Evolutionary conservation across 2,329 filamentous ascomycete genomes (phyloP), one percentile per base, ranked within the genome.

Genomic region (Ploettnerulaceae sp.): DNA sequence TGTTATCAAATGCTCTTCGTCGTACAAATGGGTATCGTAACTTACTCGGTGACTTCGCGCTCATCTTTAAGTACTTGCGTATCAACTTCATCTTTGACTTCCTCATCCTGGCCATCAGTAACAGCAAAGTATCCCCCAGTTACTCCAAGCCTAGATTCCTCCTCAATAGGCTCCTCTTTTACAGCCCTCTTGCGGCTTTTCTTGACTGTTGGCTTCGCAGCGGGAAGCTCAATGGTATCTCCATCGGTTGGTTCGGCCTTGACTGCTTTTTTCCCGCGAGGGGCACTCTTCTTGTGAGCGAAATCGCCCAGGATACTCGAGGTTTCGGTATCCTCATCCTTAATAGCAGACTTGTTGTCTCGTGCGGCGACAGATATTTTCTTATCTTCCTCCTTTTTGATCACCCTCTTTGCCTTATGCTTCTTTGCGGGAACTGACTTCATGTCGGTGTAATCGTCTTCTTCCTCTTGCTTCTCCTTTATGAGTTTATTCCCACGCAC

Each of bases 321-420:
- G 34, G 20, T 39, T 8, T 38, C 35, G 8, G 22, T 34, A n/a
- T 54, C 46, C 18, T 52, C 51, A 29, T 57, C 54, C 6, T 58
- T 51, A 36, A 61, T 56, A 22, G 57, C 32, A 14, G 5, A 7
- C 52, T 69, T 22, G 7, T 42, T 21, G n/a, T 15, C 41, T 4
- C 48, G 39, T 3, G 45, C 50, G 18, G 21, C 14, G 11, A 7
- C 21, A 17, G 20, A 31, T 34, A 17, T 26, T 22, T 35, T 17
- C 11, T 4, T 22, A 11, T 53, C 45, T 18, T 51, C 48, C 39
- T 61, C 55, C 6, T 58, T 51, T 39, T 61, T 56, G 24, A 58
- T 36, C 17, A 55, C 44, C 52, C 69, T 70, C 57, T 71, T 70
- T 8, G 49, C 56, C 56, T 34, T 40, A 43, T 33, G n/a, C 21